Evolutionary conservation across 345 rosid genomes (phyloP).

Genomic region (Triadica sebifera): DNA sequence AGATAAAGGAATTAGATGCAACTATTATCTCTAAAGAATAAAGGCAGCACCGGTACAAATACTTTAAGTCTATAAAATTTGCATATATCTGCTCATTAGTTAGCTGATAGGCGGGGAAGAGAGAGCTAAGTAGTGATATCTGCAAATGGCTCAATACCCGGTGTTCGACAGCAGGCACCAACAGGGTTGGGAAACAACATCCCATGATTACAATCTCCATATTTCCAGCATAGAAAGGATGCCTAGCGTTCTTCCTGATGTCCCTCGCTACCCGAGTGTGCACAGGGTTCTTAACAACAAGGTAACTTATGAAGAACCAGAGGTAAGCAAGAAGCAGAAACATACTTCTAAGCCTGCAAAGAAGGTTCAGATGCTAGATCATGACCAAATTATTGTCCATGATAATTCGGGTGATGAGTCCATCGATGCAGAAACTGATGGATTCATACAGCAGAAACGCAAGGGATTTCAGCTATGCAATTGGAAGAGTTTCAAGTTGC

Average conservation of each 20-base stretch:
- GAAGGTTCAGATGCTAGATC: constrained; percentile 41
- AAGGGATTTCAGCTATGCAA: constrained; percentile 38
- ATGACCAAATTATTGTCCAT: constrained; percentile 10
- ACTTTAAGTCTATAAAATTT: not conserved
- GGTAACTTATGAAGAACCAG: constrained; percentile 4
- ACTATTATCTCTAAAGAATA: constrained; percentile 24
- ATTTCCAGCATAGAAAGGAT: constrained; percentile 23
- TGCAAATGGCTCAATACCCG: constrained; percentile 13
- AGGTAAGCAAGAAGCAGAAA: constrained; percentile 13
- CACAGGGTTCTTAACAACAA: constrained; percentile 38
- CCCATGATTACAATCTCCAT: constrained; percentile 40
- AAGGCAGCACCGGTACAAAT: not conserved
- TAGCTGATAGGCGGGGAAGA: no score
- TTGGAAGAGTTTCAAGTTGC: constrained; percentile 42
- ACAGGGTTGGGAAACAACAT: constrained; percentile 27
- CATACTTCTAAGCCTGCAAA: constrained; percentile 25
- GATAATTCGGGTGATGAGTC: not conserved
- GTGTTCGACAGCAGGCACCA: constrained; percentile 16
- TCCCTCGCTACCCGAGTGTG: constrained; percentile 45
- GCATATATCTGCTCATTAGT: not conserved
- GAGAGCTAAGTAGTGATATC: not conserved
- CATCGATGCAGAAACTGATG: constrained; percentile 29
- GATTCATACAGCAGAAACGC: constrained; percentile 38
- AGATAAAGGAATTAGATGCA: constrained; percentile 35
- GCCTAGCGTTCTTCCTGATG: constrained; percentile 32